phyloP scores from a whole-genome alignment of 148 eudicot species.

The Bassia scoparia region DNA sequence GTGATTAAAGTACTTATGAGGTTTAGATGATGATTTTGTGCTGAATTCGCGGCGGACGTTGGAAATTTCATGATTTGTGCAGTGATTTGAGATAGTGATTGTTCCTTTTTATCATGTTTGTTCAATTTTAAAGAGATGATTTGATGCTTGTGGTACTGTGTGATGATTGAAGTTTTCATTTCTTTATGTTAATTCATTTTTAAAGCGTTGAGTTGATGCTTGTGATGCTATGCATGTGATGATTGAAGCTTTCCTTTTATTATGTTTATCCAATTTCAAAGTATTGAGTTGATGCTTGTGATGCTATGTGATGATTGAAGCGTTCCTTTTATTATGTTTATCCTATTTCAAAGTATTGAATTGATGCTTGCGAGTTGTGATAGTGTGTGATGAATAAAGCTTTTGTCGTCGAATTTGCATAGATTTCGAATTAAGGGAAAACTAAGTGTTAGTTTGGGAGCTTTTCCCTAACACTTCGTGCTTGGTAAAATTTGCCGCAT shows the following conservation, averaged over 20 bases:
- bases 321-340: too few species aligned
- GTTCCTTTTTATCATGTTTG: not conserved
- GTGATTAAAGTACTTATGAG: not conserved
- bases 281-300: too few species aligned
- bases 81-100: not conserved
- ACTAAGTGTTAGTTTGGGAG: too few species aligned
- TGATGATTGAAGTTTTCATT: not conserved
- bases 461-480: too few species aligned
- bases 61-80: not conserved
- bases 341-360: too few species aligned
- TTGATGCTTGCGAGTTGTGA: not conserved
- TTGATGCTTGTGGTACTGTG: not conserved
- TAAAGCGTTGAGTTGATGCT: not conserved
- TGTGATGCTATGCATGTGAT: not conserved
- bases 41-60: not conserved
- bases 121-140: not conserved
- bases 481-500: too few species aligned
- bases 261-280: too few species aligned
- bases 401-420: not conserved
- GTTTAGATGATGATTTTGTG: conserved; percentile 1
- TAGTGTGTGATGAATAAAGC: conserved; percentile 2
- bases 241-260: not conserved
- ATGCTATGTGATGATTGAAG: too few species aligned
- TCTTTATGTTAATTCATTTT: not conserved
- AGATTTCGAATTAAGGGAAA: too few species aligned